Evolutionary conservation across 2,329 filamentous ascomycete genomes (phyloP), one percentile per base, ranked within the genome.

Genomic region (Cladosporium sp.): DNA sequence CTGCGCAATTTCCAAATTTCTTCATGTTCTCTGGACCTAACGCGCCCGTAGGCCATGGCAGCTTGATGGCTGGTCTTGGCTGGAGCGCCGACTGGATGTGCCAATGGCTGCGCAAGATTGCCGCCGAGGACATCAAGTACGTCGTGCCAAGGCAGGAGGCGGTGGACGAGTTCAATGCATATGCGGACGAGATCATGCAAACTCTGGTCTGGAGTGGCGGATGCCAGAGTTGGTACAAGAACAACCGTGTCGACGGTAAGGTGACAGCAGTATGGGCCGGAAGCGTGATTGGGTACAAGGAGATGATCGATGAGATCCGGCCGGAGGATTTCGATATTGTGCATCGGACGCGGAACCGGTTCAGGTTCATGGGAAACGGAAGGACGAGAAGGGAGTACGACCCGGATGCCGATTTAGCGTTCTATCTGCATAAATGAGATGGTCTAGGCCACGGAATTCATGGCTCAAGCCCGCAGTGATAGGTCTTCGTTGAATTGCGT

Each of bases 331-430:
- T 76, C 56, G 69, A 77, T 3, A 70, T 77, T 37, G 63, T 61
- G 43, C 77, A 77, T 56, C 64, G 67, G 42, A 70, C 66, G 13
- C 52, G 58, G n/a, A 77, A 78, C 59, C 63, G 68, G 13, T 77
- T 73, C 58, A 55, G 69, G 22, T 76, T 76, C 56, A 70, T 78
- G 72, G 76, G 75, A 0, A 77, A 77, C 61, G 75, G 76, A 1
- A 72, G 73, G 55, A 73, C 72, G 2, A 62, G 48, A 52, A 48
- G 55, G n/a, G 61, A 62, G 43, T 55, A 57, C 53, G 59, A 60
- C 53, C 60, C 60, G 2, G 52, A 59, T 18, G 59, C 59, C 32
- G 60, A 62, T 53, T 46, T 62, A 37, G 60, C 58, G 8, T 62
- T 56, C 38, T 62, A 62, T 31, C 31, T 62, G 46, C 54, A 57